Evolutionary conservation across 139 green algal genomes (phyloP), one percentile per base, ranked within the genome.

Genomic region (Protoeuglena noctilucae): DNA sequence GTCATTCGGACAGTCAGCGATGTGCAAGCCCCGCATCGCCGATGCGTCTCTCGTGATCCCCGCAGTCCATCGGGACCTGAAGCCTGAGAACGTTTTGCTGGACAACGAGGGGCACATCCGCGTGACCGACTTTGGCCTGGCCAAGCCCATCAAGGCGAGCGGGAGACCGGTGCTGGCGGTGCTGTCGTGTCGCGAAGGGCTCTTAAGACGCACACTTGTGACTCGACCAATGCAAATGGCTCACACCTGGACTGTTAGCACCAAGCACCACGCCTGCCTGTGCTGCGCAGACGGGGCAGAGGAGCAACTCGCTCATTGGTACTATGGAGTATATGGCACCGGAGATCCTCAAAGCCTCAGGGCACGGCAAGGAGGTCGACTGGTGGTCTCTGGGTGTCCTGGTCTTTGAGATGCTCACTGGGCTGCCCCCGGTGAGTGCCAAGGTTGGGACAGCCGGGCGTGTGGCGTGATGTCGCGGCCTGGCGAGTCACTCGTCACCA

Each of bases 321-420:
- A 96, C 88, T 18, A 89, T 97, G 70, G 84, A 91, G 62, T 89
- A 89, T 63, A 78, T 76, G 63, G 76, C 83, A 5, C 80, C 87
- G 4, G 87, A 95, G 70, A 84, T 96, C 41, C 74, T 96, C 29
- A 64, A 72, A 17, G 88, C 71, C 28, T 78, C 78, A 30, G 83
- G 86, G 1, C 88, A 95, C 62, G 75, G 72, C 49, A 84, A 86
- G 63, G 55, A 67, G 3, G 90, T 95, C 27, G 90, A 97, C 79
- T 97, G 90, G 90, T 98, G 91, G 88, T 84, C 68, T 53, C 73
- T 88, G 21, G 90, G 90, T 26, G 80, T 96, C 26, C 75, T 98
- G 62, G 69, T 98, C 39, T 95, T 85, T 55, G 91, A 98, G 72
- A 98, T 98, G 91, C 69, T 98, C 51, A 82, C 72, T 21, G 91